These are phyloP conservation scores for Zea luxurians DNA, from an alignment of 176 grass and related monocot species.

Conservation along the genomic window DNA sequence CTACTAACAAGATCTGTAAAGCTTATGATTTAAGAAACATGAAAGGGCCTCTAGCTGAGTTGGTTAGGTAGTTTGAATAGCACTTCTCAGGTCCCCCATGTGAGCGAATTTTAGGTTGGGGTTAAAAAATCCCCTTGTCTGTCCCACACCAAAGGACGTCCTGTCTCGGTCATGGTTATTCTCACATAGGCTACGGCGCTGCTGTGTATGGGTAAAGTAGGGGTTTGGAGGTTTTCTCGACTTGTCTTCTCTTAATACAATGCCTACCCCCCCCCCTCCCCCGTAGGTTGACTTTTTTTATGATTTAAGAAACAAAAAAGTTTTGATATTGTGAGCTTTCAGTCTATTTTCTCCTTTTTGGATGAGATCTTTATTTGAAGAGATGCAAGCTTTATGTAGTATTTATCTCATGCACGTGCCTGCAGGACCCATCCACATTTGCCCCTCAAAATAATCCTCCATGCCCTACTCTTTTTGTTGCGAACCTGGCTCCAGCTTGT, in stretches of 20 bases:
- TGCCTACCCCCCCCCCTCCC: too few species aligned
- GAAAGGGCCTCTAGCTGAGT: not conserved
- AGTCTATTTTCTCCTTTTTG: not conserved
- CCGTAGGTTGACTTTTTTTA: not conserved
- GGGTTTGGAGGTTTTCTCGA: too few species aligned
- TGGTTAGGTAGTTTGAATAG: too few species aligned
- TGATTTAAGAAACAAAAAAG: not conserved
- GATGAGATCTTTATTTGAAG: slow-evolving; percentile 15
- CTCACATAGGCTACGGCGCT: too few species aligned
- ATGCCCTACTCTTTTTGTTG: slow-evolving; percentile 90
- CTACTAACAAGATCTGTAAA: not conserved
- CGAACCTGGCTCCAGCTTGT: slow-evolving; percentile 76
- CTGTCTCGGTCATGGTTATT: too few species aligned
- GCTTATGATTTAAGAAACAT: not conserved
- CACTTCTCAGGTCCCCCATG: too few species aligned
- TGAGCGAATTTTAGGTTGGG: too few species aligned
- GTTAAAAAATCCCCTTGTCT: too few species aligned
- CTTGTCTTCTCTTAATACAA: too few species aligned
- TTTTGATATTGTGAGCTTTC: not conserved
- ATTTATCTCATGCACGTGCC: slow-evolving; percentile 9
- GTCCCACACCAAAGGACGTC: too few species aligned
- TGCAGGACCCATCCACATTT: slow-evolving; percentile 61
- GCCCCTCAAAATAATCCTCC: slow-evolving; percentile 69
- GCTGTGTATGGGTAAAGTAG: too few species aligned
- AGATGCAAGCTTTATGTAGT: not conserved